Conservation (phyloP, 2,329 filamentous ascomycete species). For the Arthroderma sp. region DNA sequence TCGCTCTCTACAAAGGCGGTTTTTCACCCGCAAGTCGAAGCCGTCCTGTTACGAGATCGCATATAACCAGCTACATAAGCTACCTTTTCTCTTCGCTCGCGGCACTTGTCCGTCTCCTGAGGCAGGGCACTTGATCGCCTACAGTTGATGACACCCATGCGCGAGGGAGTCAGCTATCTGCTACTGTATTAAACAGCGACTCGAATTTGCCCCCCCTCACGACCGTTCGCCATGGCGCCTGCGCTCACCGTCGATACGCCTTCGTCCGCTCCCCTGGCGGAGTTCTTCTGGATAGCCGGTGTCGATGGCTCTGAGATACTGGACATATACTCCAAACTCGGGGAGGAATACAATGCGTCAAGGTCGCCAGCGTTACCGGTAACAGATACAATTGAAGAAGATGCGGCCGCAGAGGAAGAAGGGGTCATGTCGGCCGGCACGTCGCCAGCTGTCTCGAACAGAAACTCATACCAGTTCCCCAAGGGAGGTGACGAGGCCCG, state of each 20-base stretch:
- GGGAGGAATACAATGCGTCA: slow-evolving; percentile 32
- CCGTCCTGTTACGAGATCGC: too few species aligned
- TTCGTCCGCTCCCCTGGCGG: slow-evolving; percentile 45
- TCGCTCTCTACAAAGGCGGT: too few species aligned
- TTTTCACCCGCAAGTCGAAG: too few species aligned
- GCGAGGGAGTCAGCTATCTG: neutral
- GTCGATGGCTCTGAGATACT: slow-evolving; percentile 37
- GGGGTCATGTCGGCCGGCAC: slow-evolving; percentile 18
- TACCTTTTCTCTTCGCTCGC: too few species aligned
- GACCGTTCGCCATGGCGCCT: slow-evolving; percentile 21
- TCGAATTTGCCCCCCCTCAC: neutral
- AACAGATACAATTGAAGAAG: slow-evolving; percentile 50
- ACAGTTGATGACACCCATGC: neutral
- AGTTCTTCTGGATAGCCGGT: slow-evolving; percentile 54
- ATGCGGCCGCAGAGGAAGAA: slow-evolving; percentile 43
- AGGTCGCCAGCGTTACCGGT: slow-evolving; percentile 29
- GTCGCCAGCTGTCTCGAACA: slow-evolving; percentile 33
- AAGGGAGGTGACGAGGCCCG: slow-evolving; percentile 27
- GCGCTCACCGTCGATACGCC: slow-evolving; percentile 29
- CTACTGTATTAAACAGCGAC: neutral
- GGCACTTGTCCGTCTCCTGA: too few species aligned
- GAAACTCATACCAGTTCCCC: slow-evolving; percentile 32
- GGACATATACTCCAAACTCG: slow-evolving; percentile 33
- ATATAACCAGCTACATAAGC: too few species aligned
- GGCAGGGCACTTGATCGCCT: neutral